phyloP scores from a whole-genome alignment of 768 basidiomycete species.

The Obba rivulosa region DNA sequence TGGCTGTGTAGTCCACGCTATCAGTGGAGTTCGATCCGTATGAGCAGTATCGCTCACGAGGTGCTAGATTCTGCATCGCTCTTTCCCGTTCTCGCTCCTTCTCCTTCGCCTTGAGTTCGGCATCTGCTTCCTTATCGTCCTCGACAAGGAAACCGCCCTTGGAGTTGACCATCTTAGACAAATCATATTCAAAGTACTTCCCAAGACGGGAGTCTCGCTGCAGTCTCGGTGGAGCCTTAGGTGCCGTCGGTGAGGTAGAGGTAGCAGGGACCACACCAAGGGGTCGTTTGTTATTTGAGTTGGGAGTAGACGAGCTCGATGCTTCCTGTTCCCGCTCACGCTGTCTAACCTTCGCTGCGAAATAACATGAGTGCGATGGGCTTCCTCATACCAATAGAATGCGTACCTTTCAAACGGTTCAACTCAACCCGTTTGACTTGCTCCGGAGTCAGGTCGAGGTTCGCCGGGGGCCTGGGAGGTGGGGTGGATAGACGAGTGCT shows the following conservation, averaged over 20 bases:
- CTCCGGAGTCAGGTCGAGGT: constrained; percentile 49
- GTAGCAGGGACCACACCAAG: constrained; percentile 50
- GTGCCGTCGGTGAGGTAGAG: constrained; percentile 56
- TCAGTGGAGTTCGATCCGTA: neutral
- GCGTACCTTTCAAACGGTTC: constrained; percentile 68
- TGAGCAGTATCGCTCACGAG: constrained; percentile 50
- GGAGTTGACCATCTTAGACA: constrained; percentile 95
- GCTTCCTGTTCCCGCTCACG: constrained; percentile 56
- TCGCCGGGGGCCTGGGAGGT: constrained; percentile 24
- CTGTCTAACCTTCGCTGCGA: constrained; percentile 69
- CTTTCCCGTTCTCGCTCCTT: constrained; percentile 77
- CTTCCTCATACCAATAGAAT: neutral
- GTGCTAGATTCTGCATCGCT: constrained; percentile 68
- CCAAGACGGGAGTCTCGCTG: constrained; percentile 77
- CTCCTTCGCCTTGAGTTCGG: constrained; percentile 69
- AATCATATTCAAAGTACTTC: constrained; percentile 94
- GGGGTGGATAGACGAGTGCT: constrained; percentile 34
- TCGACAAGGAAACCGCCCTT: constrained; percentile 94
- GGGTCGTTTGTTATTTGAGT: constrained; percentile 74
- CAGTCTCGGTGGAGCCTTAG: constrained; percentile 45
- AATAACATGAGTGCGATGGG: constrained; percentile 1
- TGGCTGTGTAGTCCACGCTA: constrained; percentile 45
- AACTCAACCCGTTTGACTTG: constrained; percentile 69
- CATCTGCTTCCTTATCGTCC: constrained; percentile 78
- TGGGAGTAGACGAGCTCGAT: constrained; percentile 43